Percentiles rank a stretch among this genome's conserved stretches.
Conservation (phyloP, 345 rosid genomes). For the Melaleuca quinquenervia region DNA sequence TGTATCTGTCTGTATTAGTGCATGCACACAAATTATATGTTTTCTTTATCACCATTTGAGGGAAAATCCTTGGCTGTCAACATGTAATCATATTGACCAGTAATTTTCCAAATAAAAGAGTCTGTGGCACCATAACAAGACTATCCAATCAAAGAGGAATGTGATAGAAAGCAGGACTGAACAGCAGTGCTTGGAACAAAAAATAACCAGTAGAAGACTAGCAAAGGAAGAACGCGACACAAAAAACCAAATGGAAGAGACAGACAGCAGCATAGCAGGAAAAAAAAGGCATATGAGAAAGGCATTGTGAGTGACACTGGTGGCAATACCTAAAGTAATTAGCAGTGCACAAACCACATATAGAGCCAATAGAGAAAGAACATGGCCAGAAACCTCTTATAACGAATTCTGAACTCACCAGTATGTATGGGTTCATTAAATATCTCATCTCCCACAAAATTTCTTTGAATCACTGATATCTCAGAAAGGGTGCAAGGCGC, state of each 20-base stretch:
- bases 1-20: neutral
- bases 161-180: neutral
- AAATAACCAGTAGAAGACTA: neutral
- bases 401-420: constrained; percentile 41
- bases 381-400: neutral
- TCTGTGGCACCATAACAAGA: neutral
- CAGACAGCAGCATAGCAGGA: neutral
- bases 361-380: neutral
- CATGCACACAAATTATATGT: neutral
- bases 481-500: constrained; percentile 96
- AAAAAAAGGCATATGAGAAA: neutral
- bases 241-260: neutral
- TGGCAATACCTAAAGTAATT: neutral
- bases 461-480: constrained; percentile 77
- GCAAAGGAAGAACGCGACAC: neutral
- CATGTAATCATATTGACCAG: neutral
- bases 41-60: neutral
- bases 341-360: neutral
- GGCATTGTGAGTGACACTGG: neutral
- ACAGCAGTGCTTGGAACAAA: neutral
- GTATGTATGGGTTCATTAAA: constrained; percentile 53
- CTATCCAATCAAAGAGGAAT: neutral
- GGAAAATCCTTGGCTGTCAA: neutral
- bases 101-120: neutral
- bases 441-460: constrained; percentile 62